A percentile compares a stretch with the other conserved stretches of the same genome.
Conservation (phyloP, 1,284 basidiomycete species). For the Pisolithus thermaeus region DNA sequence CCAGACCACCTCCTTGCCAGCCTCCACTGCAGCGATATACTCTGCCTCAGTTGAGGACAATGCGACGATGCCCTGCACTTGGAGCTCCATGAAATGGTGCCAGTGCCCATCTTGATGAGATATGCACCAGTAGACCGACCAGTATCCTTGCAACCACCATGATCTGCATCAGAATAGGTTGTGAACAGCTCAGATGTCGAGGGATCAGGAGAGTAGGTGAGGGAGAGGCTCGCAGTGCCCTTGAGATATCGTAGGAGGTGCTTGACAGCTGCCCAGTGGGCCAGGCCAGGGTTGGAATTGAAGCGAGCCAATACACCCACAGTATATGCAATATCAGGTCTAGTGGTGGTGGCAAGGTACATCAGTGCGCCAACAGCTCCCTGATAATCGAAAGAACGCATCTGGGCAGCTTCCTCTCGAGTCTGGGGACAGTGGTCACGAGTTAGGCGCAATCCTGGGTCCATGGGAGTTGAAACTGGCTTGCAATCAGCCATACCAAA, state of each 20-base stretch:
- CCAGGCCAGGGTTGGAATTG: background rate
- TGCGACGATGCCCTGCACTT: constrained; percentile 2
- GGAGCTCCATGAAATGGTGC: constrained; percentile 5
- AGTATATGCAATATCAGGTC: constrained; percentile 4
- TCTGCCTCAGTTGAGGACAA: too few relatives aligned
- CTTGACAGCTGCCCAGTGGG: background rate
- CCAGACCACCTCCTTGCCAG: too few relatives aligned
- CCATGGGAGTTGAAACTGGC: too few relatives aligned
- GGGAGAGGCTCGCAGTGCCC: background rate
- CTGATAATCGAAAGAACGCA: background rate
- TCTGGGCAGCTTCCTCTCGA: too few relatives aligned
- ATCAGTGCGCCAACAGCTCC: constrained; percentile 10
- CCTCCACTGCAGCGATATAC: too few relatives aligned
- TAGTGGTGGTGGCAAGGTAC: constrained; percentile 15
- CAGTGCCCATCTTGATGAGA: constrained; percentile 5
- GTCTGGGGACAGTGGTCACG: too few relatives aligned
- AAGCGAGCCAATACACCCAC: background rate
- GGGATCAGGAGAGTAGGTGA: too few relatives aligned
- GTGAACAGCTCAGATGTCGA: background rate
- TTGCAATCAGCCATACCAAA: background rate
- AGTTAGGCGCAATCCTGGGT: too few relatives aligned
- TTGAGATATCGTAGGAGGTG: background rate
- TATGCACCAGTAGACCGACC: constrained; percentile 1
- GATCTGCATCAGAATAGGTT: constrained; percentile 1
- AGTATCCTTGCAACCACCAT: background rate